A percentile compares a stretch with the other conserved stretches of the same genome.
Conservation (phyloP, 2,329 filamentous ascomycete species). For the Paraconiothyrium sp. region DNA sequence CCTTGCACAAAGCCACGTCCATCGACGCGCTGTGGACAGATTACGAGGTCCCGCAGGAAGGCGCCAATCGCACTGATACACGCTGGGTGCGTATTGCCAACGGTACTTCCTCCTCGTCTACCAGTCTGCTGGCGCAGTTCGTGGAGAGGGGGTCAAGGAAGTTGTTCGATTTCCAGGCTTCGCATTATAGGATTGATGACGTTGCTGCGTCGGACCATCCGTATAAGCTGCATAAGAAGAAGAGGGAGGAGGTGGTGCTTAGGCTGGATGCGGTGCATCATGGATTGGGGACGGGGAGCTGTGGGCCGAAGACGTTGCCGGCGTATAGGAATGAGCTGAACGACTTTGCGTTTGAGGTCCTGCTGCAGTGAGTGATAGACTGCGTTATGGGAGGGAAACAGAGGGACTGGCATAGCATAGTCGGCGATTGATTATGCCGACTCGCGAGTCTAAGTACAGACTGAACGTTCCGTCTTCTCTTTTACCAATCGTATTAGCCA, state of each 20-base stretch:
- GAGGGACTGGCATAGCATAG: too few relatives aligned
- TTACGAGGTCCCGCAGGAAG: constrained; percentile 76
- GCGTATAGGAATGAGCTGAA: constrained; percentile 51
- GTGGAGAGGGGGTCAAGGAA: constrained; percentile 30
- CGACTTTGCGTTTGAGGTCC: constrained; percentile 50
- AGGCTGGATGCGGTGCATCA: constrained; percentile 70
- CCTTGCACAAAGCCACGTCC: constrained; percentile 54
- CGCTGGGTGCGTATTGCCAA: constrained; percentile 60
- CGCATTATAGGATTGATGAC: constrained; percentile 62
- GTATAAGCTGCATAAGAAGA: constrained; percentile 65
- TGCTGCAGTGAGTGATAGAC: constrained; percentile 26
- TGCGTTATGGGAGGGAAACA: too few relatives aligned
- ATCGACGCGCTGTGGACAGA: constrained; percentile 63
- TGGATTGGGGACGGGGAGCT: constrained; percentile 69
- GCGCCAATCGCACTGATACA: constrained; percentile 69
- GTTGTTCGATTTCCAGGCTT: constrained; percentile 62
- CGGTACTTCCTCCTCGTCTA: constrained; percentile 15
- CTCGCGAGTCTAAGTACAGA: too few relatives aligned
- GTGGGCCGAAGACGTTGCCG: constrained; percentile 63
- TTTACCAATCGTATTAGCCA: too few relatives aligned
- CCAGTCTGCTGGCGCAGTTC: constrained; percentile 40
- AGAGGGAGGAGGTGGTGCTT: constrained; percentile 65
- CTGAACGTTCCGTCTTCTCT: too few relatives aligned
- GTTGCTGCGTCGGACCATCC: constrained; percentile 71
- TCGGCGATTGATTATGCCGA: too few relatives aligned